Evolutionary conservation across 163 green algal genomes (phyloP), one percentile per base, ranked within the genome.

Genomic region (Dunaliella salina): DNA sequence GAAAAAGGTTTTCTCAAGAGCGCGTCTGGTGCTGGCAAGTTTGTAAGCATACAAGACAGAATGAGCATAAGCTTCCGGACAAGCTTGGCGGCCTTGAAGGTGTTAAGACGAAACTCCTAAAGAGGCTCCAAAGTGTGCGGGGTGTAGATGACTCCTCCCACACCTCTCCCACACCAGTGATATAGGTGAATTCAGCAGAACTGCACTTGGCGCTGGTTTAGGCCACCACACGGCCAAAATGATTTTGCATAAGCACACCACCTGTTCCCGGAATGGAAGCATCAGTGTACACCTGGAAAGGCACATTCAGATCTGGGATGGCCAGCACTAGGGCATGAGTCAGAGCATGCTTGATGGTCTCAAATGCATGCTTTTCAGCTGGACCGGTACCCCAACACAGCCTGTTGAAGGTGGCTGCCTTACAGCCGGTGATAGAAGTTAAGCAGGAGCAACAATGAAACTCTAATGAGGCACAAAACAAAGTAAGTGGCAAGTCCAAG

Each of bases 401-500:
- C 40, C 63, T 29, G 63, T 30, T 29, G 22, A 30, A 30, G 63
- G 22, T 26, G 63, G 63, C 63, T 75, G 63, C 63, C 24, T 75
- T 40, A n/a, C 67, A 69, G 15, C 82, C 63, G 13, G 71, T 84
- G 25, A 89, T 12, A 18, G 71, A 25, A 13, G 80, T 83, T 0
- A 87, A 50, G n/a, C n/a, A 0, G 87, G 84, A 0, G 87, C 87
- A 0, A 80, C 75, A 26, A 91, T 35, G 22, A 85, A 69, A 35
- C 82, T 69, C 33, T 89, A 93, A 0, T 82, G 80, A 25, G 80
- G 63, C 11, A 94, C 87, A 85, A 90, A 93, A 12, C 85, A n/a
- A 90, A 94, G 35, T 90, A 94, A 46, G 90, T 91, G 0, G 87
- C 69, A 8, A 91, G 79, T 0, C 91, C 90, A 18, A 93, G 80